Percentiles rank a stretch among this genome's conserved stretches.
Conservation (phyloP, 75 land plant species). For the Sequoiadendron giganteum region DNA sequence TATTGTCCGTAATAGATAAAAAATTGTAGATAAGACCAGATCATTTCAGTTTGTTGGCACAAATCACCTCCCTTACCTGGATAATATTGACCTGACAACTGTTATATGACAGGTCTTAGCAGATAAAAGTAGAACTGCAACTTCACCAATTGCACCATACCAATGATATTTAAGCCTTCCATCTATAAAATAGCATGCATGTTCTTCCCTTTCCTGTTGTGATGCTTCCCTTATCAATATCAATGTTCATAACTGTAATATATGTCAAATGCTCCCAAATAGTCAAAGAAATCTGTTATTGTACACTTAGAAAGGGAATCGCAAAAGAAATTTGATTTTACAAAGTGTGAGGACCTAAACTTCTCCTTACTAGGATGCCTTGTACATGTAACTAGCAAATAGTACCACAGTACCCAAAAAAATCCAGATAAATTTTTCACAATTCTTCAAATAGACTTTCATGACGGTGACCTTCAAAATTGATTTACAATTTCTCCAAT, state of each 20-base stretch:
- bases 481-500: slow-evolving; percentile 20
- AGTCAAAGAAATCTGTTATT: background rate
- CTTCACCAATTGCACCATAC: background rate
- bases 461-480: slow-evolving; percentile 5
- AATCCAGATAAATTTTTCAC: background rate
- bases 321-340: background rate
- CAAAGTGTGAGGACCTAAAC: background rate
- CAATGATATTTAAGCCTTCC: background rate
- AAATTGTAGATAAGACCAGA: background rate
- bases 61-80: background rate
- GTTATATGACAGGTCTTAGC: background rate
- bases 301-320: background rate
- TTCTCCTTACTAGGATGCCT: background rate
- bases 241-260: background rate
- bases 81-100: background rate
- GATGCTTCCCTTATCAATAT: background rate
- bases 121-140: background rate
- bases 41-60: background rate
- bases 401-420: background rate
- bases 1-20: background rate
- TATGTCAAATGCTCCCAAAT: background rate
- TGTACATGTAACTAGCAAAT: background rate
- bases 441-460: slow-evolving; percentile 3
- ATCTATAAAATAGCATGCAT: background rate
- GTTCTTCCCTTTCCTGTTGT: background rate